Base-by-base conservation (phyloP, 2,329 filamentous ascomycete genomes). In the Fusarium irregulare region DNA sequence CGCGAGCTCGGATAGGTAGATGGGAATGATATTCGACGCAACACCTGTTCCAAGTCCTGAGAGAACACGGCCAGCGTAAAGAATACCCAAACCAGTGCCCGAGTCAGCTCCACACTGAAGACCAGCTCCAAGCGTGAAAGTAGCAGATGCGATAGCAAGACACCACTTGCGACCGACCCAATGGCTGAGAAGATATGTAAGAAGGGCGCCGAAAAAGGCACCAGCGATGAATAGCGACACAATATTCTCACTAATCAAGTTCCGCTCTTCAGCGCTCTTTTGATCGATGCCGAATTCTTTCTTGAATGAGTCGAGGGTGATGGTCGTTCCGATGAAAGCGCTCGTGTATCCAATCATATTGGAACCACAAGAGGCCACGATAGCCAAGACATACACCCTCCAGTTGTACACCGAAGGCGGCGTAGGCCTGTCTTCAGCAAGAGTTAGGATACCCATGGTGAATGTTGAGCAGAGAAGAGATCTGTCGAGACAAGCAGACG, bases 181-280 rank as follows among this genome's bases (percentile, higher is more conserved):
- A 21, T 73, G 65, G 30, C 71, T 73, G 14, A 73, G 62, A 6
- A 73, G 6, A 70, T 90, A 91, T 23, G 85, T 87, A 58, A 87
- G 82, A 55, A 91, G 81, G 2, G 89, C 85, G 14, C 90, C 90
- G 65, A 92, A 92, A 79, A 92, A 92, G 23, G 89, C 89, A 55
- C 90, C 90, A 12, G 89, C 90, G 76, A 92, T 89, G 77, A 91
- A 91, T 47, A 87, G 84, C 12, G 87, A 90, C 41, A 91, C 88
- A 51, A 64, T 64, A 2, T 64, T 64, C 28, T 64, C 61, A 3
- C 61, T 64, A 8, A 64, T 64, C 25, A 64, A 73, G 63, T 86
- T 83, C 10, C 85, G 78, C 34, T 86, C 71, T 1, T 76, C 67
- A 0, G 73, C 66, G 4, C 75, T 78, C 78, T 86, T 82, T 1